Evolutionary conservation across 1,139 yeast genomes (phyloP).

Genomic region (Hemisphaericaspora subhashii): DNA sequence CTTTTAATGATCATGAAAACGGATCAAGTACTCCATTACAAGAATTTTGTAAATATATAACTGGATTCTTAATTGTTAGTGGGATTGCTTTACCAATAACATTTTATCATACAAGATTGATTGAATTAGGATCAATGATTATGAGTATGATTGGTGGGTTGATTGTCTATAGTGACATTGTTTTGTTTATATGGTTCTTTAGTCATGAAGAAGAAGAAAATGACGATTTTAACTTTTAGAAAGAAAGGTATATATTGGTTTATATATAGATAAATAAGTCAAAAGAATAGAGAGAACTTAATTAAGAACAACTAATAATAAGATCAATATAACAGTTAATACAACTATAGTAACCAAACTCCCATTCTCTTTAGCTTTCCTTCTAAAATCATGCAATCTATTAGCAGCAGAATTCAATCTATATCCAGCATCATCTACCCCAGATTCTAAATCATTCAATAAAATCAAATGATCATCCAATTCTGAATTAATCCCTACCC

Average conservation of each 20-base stretch:
- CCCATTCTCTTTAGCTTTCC: conserved; percentile 65
- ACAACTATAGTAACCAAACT: conserved; percentile 70
- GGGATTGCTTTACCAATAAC: conserved; percentile 69
- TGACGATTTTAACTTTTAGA: conserved; percentile 52
- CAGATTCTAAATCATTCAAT: conserved; percentile 67
- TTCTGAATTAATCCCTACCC: conserved; percentile 64
- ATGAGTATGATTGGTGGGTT: conserved; percentile 74
- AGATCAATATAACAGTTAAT: conserved; percentile 56
- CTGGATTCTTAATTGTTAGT: conserved; percentile 67
- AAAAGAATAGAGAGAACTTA: conserved; percentile 20
- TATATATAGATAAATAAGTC: neutral
- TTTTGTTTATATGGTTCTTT: conserved; percentile 70
- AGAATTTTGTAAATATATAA: conserved; percentile 60
- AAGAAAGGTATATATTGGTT: neutral
- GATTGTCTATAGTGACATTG: conserved; percentile 68
- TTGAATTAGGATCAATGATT: conserved; percentile 55
- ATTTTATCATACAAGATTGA: conserved; percentile 58
- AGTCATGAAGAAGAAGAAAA: conserved; percentile 53
- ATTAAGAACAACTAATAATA: conserved; percentile 60
- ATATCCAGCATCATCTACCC: conserved; percentile 55
- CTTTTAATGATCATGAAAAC: conserved; percentile 53
- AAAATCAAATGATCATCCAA: conserved; percentile 67
- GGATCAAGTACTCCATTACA: conserved; percentile 48
- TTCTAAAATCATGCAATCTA: conserved; percentile 54
- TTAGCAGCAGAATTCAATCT: conserved; percentile 56